Evolutionary conservation across 331 rosid genomes (phyloP), one percentile per base, ranked within the genome.

Genomic region (Malus hybrid): DNA sequence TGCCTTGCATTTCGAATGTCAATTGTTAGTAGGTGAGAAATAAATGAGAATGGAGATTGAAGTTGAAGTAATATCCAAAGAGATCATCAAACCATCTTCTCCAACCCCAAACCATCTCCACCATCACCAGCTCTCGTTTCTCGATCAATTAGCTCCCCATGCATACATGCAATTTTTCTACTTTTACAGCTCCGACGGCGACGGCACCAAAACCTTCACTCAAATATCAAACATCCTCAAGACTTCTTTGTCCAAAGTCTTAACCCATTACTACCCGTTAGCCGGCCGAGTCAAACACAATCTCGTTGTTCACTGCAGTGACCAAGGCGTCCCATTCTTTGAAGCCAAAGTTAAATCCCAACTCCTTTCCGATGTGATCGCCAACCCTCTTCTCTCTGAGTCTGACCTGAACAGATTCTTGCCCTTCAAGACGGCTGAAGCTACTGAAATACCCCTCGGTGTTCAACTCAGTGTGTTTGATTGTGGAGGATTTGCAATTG

Each of bases 41-140:
- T 6, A 57, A 12, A 73, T 11, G 15, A 57, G 34, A 27, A 77
- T 64, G 80, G 76, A 64, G 72, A 67, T 83, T 52, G 82, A 80
- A 63, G 31, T 83, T 10, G 67, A 83, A 71, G 67, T 76, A 29
- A 28, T 73, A 68, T 80, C 82, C 59, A 24, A 80, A 33, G 82
- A 76, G 57, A 36, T 65, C 9, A 59, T 80, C 62, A 76, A 55
- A 73, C 87, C 84, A 12, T 83, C 84, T 36, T 80, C 74, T 72
- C 79, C 87, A 33, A 79, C 83, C 28, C 86, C 81, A 24, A 57
- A 62, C 50, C 71, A 67, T 72, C 81, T 79, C 59, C 81, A 56
- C 73, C 81, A 15, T 56, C 78, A 83, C 81, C 52, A 60, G 9
- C 70, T 83, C 73, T 83, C 79, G 6, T 83, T 79, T 10, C 83